Evolutionary conservation across 129 eudicot species (phyloP).

Genomic region (Cynara cardunculus): DNA sequence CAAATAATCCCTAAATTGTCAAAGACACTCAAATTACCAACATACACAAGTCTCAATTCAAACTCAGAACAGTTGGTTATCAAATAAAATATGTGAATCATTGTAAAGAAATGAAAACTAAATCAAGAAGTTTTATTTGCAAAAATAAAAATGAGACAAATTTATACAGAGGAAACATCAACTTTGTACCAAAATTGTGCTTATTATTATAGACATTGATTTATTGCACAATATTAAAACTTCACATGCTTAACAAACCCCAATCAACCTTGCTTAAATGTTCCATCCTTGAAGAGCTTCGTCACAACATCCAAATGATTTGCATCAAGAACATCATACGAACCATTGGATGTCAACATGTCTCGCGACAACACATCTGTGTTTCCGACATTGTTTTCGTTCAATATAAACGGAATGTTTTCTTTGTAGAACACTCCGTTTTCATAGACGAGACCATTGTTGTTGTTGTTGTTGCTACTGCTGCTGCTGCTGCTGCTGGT

Average conservation of each 20-base stretch:
- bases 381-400: neutral
- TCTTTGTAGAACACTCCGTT: neutral
- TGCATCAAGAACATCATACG: neutral
- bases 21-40: neutral
- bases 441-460: neutral
- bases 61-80: too few species aligned
- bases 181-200: neutral
- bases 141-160: neutral
- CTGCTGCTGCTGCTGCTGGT: slow-evolving; percentile 6
- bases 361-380: too few species aligned
- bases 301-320: slow-evolving; percentile 15
- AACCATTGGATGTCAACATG: slow-evolving; percentile 6
- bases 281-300: slow-evolving; percentile 16
- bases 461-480: slow-evolving; percentile 9
- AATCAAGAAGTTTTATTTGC: slow-evolving; percentile 20
- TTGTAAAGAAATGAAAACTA: neutral
- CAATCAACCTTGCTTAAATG: slow-evolving; percentile 9
- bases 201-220: slow-evolving; percentile 1
- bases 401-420: neutral
- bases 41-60: neutral
- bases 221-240: neutral
- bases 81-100: neutral
- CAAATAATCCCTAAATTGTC: too few species aligned
- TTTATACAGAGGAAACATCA: slow-evolving; percentile 5
- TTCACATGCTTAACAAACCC: slow-evolving; percentile 5